Evolutionary conservation across 1,284 basidiomycete species (phyloP), one percentile per base, ranked within the genome.

Genomic region (Trichosporon inkin): DNA sequence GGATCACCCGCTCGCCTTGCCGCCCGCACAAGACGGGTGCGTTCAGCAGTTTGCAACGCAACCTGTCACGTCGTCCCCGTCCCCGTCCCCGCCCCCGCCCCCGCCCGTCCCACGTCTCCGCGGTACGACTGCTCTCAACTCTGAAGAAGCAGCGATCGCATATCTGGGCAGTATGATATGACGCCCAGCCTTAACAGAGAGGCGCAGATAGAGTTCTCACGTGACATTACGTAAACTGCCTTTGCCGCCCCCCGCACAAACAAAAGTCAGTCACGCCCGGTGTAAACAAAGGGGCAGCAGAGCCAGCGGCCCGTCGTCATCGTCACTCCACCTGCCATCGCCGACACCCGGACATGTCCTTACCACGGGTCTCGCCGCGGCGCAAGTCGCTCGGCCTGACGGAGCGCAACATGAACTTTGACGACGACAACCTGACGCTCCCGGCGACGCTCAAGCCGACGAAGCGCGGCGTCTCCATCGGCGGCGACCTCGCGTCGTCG

Each of bases 351-450:
- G 14, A 16, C 35, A 68, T 68, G 65, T 62, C 66, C 3, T 52
- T 67, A 28, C 59, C 66, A 6, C 47, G 66, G 11, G 55, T 57
- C 32, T 66, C 66, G 2, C 65, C 67, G 2, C 51, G 66, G 14
- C 68, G 68, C 38, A 70, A 70, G 56, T 71, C 68, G 5, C 39
- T 69, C 19, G 67, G 66, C 0, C 61, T 73, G 10, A 37, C 56
- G 2, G 71, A 75, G 39, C 63, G 63, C 24, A 65, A 69, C 59
- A 53, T 71, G 52, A 71, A 52, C 19, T 41, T 58, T 34, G 58
- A 57, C 34, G 54, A 66, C 38, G 60, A 63, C 61, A 67, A 68
- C 55, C 36, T 65, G 24, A 69, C 69, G 8, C 49, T 68, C 6
- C 67, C 67, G 3, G 19, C 67, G 20, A 65, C 65, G 2, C 54